phyloP scores from a whole-genome alignment of 805 yeast genomes.

The Saccharomycopsis malanga region DNA sequence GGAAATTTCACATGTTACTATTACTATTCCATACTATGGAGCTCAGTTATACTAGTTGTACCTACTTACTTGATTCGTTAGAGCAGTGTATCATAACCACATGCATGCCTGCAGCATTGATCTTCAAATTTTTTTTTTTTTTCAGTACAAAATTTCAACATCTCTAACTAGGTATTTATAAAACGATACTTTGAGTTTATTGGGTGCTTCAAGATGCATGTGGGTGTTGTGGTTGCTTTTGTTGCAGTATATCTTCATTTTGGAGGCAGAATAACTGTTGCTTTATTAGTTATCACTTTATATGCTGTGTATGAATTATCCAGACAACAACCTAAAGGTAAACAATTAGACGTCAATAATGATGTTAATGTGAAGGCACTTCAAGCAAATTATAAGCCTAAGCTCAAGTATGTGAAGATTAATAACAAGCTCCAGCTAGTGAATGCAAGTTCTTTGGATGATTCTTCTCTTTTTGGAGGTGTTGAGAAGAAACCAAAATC shows the following conservation, averaged over 20 bases:
- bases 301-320: conserved; percentile 25
- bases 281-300: conserved; percentile 26
- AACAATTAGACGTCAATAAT: conserved; percentile 20
- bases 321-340: conserved; percentile 20
- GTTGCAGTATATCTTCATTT: conserved; percentile 3
- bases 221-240: no score
- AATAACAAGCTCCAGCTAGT: conserved; percentile 17
- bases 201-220: no score
- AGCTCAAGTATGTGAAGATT: conserved; percentile 9
- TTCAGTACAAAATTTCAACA: no score
- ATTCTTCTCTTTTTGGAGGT: not conserved
- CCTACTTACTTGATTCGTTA: no score
- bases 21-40: no score
- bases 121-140: no score
- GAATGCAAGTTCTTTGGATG: conserved; percentile 18
- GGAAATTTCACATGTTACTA: no score
- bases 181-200: no score
- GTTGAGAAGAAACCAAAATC: conserved; percentile 10
- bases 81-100: no score
- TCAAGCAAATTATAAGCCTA: conserved; percentile 21
- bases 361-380: conserved; percentile 25
- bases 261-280: conserved; percentile 34
- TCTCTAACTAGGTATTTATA: no score
- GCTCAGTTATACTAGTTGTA: no score
- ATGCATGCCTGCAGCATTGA: no score